These are phyloP conservation scores for Nigrograna mackinnonii DNA, from an alignment of 2,329 filamentous ascomycete species.

Conservation along the genomic window DNA sequence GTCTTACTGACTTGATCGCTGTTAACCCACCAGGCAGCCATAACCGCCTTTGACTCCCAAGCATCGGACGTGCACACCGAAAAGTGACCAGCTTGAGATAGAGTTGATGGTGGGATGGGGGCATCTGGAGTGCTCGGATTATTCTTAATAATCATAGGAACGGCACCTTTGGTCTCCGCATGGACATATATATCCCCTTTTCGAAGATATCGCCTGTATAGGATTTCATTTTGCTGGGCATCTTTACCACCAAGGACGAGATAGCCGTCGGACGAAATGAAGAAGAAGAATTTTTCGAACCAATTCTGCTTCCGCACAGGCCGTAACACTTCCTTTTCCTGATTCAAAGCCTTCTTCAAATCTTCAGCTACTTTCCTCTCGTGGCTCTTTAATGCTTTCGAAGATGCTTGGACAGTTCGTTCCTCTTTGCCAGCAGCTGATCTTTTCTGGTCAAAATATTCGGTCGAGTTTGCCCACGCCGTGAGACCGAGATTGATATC, in stretches of 20 bases:
- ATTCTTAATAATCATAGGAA: conserved; percentile 90
- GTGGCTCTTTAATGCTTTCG: conserved; percentile 82
- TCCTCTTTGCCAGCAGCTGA: conserved; percentile 83
- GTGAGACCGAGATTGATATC: conserved; percentile 84
- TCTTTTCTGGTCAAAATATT: conserved; percentile 91
- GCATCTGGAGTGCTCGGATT: conserved; percentile 75
- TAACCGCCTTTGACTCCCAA: conserved; percentile 95
- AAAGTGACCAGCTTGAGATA: conserved; percentile 86
- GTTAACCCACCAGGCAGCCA: conserved; percentile 95
- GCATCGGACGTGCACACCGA: conserved; percentile 84
- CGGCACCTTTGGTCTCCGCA: conserved; percentile 82
- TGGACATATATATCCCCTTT: conserved; percentile 93
- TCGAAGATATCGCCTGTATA: conserved; percentile 85
- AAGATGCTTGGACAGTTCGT: conserved; percentile 81
- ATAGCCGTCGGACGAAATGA: conserved; percentile 94
- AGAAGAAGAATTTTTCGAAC: conserved; percentile 98
- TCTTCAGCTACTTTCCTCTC: conserved; percentile 87
- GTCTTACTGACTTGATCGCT: conserved; percentile 90
- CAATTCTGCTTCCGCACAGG: conserved; percentile 83
- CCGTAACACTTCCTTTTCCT: conserved; percentile 85
- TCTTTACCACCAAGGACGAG: conserved; percentile 89
- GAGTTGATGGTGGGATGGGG: conserved; percentile 86
- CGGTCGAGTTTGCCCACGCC: conserved; percentile 85
- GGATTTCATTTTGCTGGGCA: conserved; percentile 82
- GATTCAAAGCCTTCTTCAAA: conserved; percentile 84